Conservation (phyloP, 163 green algal species). For the Scenedesmus sp. region DNA sequence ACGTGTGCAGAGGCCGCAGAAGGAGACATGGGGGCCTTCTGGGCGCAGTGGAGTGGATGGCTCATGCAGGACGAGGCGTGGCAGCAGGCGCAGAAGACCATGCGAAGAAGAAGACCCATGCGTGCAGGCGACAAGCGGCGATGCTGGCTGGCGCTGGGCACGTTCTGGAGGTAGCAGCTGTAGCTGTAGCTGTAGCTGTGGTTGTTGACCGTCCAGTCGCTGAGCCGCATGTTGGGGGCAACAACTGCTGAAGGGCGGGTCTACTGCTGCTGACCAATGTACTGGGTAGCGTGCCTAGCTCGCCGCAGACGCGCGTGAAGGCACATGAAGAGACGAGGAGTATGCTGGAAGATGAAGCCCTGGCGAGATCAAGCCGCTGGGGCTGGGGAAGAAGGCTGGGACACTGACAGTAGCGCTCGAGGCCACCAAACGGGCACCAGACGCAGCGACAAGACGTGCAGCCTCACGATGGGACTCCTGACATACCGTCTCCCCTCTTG, state of each 20-base stretch:
- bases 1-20: background rate
- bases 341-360: background rate
- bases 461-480: background rate
- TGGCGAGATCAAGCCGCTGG: background rate
- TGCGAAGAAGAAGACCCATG: background rate
- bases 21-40: background rate
- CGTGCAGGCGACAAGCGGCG: constrained; percentile 8
- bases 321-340: background rate
- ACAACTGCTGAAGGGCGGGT: background rate
- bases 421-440: background rate
- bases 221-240: background rate
- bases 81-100: background rate
- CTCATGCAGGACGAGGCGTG: background rate
- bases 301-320: background rate
- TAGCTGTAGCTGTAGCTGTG: background rate
- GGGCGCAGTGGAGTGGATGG: background rate
- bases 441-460: background rate
- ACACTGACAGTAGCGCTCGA: background rate
- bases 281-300: background rate
- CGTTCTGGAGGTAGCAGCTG: background rate
- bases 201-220: background rate
- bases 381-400: background rate
- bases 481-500: constrained; percentile 59
- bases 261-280: background rate
- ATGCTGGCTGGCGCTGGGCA: background rate